These are phyloP conservation scores for Senecio squalidus DNA, from an alignment of 140 eudicot species.

Conservation along the genomic window DNA sequence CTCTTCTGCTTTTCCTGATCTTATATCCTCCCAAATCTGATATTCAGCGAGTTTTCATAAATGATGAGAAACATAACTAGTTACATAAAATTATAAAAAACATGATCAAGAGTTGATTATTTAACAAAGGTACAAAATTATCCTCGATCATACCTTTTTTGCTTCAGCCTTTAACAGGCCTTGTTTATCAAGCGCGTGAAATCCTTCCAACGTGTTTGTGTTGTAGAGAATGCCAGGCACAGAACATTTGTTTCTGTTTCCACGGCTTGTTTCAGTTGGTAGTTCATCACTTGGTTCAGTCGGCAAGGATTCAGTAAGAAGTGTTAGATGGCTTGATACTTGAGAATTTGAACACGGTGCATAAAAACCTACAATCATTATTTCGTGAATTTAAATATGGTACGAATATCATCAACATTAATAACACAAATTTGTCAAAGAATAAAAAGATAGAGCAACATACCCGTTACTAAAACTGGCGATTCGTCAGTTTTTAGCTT, in stretches of 20 bases:
- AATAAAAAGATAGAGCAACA: neutral
- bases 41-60: conserved; percentile 9
- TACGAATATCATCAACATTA: neutral
- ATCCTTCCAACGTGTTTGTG: conserved; percentile 81
- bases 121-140: neutral
- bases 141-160: conserved; percentile 45
- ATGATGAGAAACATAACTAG: neutral
- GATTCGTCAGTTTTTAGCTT: conserved; percentile 75
- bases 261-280: conserved; percentile 29
- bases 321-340: conserved; percentile 72
- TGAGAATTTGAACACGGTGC: conserved; percentile 73
- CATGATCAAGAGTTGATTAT: neutral
- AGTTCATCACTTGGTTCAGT: conserved; percentile 50
- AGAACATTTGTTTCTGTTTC: conserved; percentile 81
- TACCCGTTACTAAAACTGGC: conserved; percentile 71
- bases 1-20: conserved; percentile 73
- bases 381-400: neutral
- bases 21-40: conserved; percentile 85
- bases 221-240: conserved; percentile 78
- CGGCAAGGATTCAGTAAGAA: conserved; percentile 79
- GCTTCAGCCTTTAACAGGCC: conserved; percentile 66
- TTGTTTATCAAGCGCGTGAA: conserved; percentile 58
- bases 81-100: neutral
- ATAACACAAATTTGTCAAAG: neutral
- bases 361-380: conserved; percentile 52